These are phyloP conservation scores for Stachybotrys chartarum DNA, from an alignment of 2,329 filamentous ascomycete species.

Conservation along the genomic window DNA sequence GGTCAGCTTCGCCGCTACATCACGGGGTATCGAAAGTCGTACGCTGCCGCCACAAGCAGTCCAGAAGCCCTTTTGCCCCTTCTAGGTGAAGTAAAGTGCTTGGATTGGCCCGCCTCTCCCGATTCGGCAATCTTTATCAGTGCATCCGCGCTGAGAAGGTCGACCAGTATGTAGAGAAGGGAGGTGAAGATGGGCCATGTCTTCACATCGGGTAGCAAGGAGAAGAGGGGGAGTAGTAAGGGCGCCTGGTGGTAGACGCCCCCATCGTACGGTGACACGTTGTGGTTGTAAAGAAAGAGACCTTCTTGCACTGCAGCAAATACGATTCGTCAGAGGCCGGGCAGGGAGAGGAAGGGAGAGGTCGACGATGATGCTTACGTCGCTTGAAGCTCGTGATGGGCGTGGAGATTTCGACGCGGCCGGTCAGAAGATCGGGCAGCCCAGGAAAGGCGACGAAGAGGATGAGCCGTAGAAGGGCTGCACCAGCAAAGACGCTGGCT, in stretches of 20 bases:
- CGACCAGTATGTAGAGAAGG: conserved; percentile 72
- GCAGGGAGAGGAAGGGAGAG: not conserved
- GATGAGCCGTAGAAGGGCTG: conserved; percentile 70
- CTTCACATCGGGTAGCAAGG: conserved; percentile 67
- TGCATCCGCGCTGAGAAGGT: conserved; percentile 75
- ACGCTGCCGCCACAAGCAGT: conserved; percentile 72
- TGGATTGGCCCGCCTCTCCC: conserved; percentile 67
- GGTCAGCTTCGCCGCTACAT: conserved; percentile 6
- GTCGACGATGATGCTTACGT: conserved; percentile 47
- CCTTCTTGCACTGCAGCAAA: conserved; percentile 75
- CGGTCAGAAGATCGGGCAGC: conserved; percentile 77
- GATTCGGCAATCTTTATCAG: conserved; percentile 75
- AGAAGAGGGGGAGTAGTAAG: conserved; percentile 84
- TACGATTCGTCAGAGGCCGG: not conserved
- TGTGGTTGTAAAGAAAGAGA: conserved; percentile 89
- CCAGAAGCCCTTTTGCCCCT: conserved; percentile 69
- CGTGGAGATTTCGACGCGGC: conserved; percentile 92
- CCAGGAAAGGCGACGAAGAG: conserved; percentile 77
- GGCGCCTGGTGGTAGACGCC: conserved; percentile 80
- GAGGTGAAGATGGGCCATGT: conserved; percentile 66
- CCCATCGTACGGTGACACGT: conserved; percentile 94
- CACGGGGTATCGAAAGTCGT: conserved; percentile 20
- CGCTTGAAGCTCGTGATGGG: conserved; percentile 97
- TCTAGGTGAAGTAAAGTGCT: conserved; percentile 70
- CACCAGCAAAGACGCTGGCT: conserved; percentile 61